Conservation (phyloP, 495 filamentous ascomycete species). For the Hypoxylon rickii region DNA sequence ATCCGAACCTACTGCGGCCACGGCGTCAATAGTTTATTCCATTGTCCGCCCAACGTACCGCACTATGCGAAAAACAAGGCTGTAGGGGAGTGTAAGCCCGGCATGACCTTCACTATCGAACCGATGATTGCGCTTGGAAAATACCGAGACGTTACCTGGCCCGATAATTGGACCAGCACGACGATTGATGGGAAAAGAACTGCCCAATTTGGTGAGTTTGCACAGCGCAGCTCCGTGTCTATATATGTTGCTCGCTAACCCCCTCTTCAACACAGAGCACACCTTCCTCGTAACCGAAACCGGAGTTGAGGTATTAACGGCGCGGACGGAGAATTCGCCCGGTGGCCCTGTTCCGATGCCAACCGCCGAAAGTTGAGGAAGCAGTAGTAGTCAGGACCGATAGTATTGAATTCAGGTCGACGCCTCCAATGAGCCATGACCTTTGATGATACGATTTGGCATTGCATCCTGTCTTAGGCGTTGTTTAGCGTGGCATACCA, state of each 20-base stretch:
- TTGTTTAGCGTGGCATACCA: no score
- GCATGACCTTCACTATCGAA: slow-evolving; percentile 94
- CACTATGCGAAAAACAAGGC: slow-evolving; percentile 94
- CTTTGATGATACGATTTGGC: neutral
- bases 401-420: no score
- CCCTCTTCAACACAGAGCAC: slow-evolving; percentile 64
- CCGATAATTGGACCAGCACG: slow-evolving; percentile 87
- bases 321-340: slow-evolving; percentile 77
- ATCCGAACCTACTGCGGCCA: slow-evolving; percentile 91
- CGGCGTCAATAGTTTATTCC: slow-evolving; percentile 84
- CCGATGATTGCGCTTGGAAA: slow-evolving; percentile 88
- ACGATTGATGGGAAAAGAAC: slow-evolving; percentile 81
- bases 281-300: slow-evolving; percentile 92
- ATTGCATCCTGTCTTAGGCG: no score
- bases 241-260: slow-evolving; percentile 7
- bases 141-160: slow-evolving; percentile 82
- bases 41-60: slow-evolving; percentile 81
- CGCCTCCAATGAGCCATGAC: neutral
- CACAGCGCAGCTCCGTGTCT: neutral
- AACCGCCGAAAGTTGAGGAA: slow-evolving; percentile 21
- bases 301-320: slow-evolving; percentile 92
- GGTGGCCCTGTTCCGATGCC: slow-evolving; percentile 81
- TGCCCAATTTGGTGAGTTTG: slow-evolving; percentile 72
- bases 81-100: slow-evolving; percentile 79
- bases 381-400: slow-evolving; percentile 16